phyloP scores from a whole-genome alignment of 495 filamentous ascomycete species.

The Tetracladium setigerum region DNA sequence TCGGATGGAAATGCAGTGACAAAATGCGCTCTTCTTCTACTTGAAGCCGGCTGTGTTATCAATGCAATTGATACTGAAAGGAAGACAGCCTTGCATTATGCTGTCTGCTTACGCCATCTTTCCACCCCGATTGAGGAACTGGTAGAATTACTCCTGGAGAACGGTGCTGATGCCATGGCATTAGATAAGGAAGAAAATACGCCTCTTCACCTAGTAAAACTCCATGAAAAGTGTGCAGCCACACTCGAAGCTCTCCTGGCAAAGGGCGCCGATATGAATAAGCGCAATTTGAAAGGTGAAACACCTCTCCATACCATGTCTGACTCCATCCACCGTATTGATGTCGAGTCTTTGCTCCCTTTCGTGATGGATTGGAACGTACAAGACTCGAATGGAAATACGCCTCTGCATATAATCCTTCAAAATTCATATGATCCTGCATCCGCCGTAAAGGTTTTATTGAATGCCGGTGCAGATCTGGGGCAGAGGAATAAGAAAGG shows the following conservation, averaged over 20 bases:
- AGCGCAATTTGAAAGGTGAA: background rate
- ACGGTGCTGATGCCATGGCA: slow-evolving; percentile 22
- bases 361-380: slow-evolving; percentile 7
- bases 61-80: slow-evolving; percentile 12
- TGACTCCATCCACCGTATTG: background rate
- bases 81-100: slow-evolving; percentile 15
- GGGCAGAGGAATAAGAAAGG: background rate
- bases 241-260: slow-evolving; percentile 3
- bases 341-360: background rate
- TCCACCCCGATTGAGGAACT: too few species aligned
- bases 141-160: slow-evolving; percentile 20
- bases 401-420: slow-evolving; percentile 6
- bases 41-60: slow-evolving; percentile 19
- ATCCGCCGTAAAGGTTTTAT: background rate
- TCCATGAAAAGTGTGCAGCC: background rate
- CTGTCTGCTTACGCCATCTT: too few species aligned
- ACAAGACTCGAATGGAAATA: slow-evolving; percentile 16
- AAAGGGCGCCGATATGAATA: slow-evolving; percentile 8
- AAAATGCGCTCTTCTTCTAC: slow-evolving; percentile 15
- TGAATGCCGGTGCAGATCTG: slow-evolving; percentile 7
- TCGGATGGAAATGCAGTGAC: background rate
- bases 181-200: slow-evolving; percentile 12
- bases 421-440: background rate
- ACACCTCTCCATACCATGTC: slow-evolving; percentile 12
- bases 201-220: slow-evolving; percentile 2